A percentile compares a stretch with the other conserved stretches of the same genome.
Evolutionary conservation across 2,329 filamentous ascomycete genomes (phyloP).

Genomic region (Fusarium staphyleae): DNA sequence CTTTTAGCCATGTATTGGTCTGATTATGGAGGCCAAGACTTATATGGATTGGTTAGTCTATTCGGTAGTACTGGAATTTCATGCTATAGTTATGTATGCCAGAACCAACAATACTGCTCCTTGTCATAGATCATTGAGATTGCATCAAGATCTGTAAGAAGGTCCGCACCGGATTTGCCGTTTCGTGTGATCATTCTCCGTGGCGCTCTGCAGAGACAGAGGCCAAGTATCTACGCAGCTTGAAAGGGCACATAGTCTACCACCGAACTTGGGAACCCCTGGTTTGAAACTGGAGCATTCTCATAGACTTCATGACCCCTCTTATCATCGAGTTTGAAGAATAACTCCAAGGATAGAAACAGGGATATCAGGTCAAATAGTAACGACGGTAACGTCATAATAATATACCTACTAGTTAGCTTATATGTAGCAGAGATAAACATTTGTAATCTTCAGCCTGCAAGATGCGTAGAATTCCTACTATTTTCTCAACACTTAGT

Average conservation of each 20-base stretch:
- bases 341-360: no score
- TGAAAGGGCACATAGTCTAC: slow-evolving; percentile 11
- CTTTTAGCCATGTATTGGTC: slow-evolving; percentile 7
- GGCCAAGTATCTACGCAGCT: slow-evolving; percentile 22
- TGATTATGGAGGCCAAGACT: slow-evolving; percentile 25
- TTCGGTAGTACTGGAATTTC: slow-evolving; percentile 27
- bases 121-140: slow-evolving; percentile 21
- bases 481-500: no score
- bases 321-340: no score
- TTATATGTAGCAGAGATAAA: no score
- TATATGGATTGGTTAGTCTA: slow-evolving; percentile 40
- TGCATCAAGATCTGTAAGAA: slow-evolving; percentile 30
- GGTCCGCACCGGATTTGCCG: slow-evolving; percentile 29
- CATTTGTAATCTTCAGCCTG: no score
- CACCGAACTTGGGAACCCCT: slow-evolving; percentile 30
- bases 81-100: slow-evolving; percentile 18
- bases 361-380: no score
- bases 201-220: slow-evolving; percentile 21
- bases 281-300: slow-evolving; percentile 19
- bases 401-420: no score
- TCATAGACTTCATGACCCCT: no score
- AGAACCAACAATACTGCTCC: background rate
- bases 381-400: no score
- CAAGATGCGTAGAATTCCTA: no score
- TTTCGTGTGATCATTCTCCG: slow-evolving; percentile 36